Conservation (phyloP, 306 rosid species). For the Cyamopsis tetragonoloba region DNA sequence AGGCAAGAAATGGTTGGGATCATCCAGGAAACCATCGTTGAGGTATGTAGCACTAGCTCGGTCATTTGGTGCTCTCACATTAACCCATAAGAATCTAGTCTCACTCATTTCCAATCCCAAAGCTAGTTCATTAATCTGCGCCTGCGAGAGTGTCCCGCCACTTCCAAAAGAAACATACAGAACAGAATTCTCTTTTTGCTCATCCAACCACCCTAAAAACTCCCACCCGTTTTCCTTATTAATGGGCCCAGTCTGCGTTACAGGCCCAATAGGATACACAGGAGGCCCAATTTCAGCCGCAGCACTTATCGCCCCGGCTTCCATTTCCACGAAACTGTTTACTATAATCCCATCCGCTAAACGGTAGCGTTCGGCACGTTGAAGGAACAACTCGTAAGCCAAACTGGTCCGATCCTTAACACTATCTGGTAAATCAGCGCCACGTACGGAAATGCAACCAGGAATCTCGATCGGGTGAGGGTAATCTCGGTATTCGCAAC, state of each 20-base stretch:
- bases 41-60: slow-evolving; percentile 29
- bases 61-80: slow-evolving; percentile 29
- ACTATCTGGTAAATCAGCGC: slow-evolving; percentile 32
- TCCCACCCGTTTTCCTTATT: not conserved
- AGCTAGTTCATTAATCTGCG: slow-evolving; percentile 36
- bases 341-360: slow-evolving; percentile 32
- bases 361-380: not conserved
- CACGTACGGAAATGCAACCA: slow-evolving; percentile 34
- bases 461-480: slow-evolving; percentile 27
- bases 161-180: slow-evolving; percentile 40
- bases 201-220: slow-evolving; percentile 34
- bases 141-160: slow-evolving; percentile 38
- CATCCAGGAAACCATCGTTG: not conserved
- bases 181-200: slow-evolving; percentile 28
- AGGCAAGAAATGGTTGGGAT: no score
- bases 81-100: slow-evolving; percentile 34
- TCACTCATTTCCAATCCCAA: slow-evolving; percentile 37
- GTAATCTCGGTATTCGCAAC: slow-evolving; percentile 31
- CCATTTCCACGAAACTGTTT: slow-evolving; percentile 34
- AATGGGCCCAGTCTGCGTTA: slow-evolving; percentile 3
- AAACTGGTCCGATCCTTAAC: slow-evolving; percentile 19
- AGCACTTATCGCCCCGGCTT: not conserved
- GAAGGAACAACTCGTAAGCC: slow-evolving; percentile 29
- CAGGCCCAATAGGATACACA: slow-evolving; percentile 34
- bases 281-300: not conserved